Evolutionary conservation across 305 asterid species (phyloP).

Genomic region (Coffea humblotiana): DNA sequence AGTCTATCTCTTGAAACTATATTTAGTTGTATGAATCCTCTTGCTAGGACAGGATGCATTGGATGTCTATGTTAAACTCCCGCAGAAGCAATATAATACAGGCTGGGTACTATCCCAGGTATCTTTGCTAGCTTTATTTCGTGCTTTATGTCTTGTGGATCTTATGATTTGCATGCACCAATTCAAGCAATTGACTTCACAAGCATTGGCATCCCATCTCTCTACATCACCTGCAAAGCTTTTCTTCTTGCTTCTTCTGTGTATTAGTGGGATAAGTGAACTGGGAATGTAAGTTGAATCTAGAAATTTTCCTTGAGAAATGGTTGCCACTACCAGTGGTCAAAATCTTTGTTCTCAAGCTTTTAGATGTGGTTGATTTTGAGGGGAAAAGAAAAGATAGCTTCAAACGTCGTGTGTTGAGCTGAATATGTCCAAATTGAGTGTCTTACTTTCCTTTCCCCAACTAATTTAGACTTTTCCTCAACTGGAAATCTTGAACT

Average conservation of each 20-base stretch:
- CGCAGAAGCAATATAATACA: conserved; percentile 87
- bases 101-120: conserved; percentile 99
- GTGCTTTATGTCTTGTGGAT: conserved; percentile 8
- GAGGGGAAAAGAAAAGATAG: too few species aligned
- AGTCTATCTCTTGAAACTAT: neutral
- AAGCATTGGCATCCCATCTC: neutral
- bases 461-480: neutral
- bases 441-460: neutral
- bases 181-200: neutral
- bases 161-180: conserved; percentile 1
- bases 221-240: neutral
- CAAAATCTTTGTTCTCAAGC: neutral
- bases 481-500: neutral
- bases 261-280: neutral
- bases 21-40: conserved; percentile 20
- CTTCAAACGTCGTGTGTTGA: neutral
- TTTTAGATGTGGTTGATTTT: neutral
- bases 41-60: conserved; percentile 74
- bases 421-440: neutral
- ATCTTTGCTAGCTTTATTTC: conserved; percentile 15
- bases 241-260: neutral
- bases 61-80: conserved; percentile 65
- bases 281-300: neutral
- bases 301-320: neutral
- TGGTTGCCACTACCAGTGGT: neutral